Conservation (phyloP, 129 eudicot species). For the Pulicaria dysenterica region DNA sequence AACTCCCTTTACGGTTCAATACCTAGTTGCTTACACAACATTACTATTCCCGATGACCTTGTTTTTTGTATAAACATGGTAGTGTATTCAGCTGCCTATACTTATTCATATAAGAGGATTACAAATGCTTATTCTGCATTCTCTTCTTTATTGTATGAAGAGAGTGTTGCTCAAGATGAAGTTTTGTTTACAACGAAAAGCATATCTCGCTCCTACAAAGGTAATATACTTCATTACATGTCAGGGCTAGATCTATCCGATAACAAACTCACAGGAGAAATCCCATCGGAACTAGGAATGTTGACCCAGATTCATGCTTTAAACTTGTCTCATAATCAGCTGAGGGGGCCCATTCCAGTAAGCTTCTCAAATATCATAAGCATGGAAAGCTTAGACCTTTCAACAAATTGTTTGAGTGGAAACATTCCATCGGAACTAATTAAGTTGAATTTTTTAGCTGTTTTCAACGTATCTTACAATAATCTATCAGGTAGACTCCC, state of each 20-base stretch:
- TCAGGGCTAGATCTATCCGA: slow-evolving; percentile 33
- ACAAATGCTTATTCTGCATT: neutral
- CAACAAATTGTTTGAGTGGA: slow-evolving; percentile 2
- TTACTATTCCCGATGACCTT: neutral
- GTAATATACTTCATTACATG: slow-evolving; percentile 34
- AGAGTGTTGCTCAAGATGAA: neutral
- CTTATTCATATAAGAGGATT: neutral
- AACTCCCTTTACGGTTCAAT: slow-evolving; percentile 33
- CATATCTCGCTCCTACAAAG: slow-evolving; percentile 2
- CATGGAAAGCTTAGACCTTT: slow-evolving; percentile 27
- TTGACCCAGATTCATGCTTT: slow-evolving; percentile 17
- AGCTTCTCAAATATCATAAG: slow-evolving; percentile 12
- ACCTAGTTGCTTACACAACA: slow-evolving; percentile 34
- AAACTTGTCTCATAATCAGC: slow-evolving; percentile 38
- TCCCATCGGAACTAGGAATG: slow-evolving; percentile 20
- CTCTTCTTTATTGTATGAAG: neutral
- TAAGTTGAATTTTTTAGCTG: neutral
- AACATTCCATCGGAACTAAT: slow-evolving; percentile 7
- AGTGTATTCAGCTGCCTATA: no score
- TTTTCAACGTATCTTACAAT: slow-evolving; percentile 29
- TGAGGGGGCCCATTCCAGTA: slow-evolving; percentile 28
- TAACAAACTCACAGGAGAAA: slow-evolving; percentile 26
- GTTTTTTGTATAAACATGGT: neutral
- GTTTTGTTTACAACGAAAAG: slow-evolving; percentile 29
- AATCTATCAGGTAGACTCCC: slow-evolving; percentile 29